These are phyloP conservation scores for Aegilops umbellulata DNA, from an alignment of 176 grass and related monocot genomes.

Conservation along the genomic window DNA sequence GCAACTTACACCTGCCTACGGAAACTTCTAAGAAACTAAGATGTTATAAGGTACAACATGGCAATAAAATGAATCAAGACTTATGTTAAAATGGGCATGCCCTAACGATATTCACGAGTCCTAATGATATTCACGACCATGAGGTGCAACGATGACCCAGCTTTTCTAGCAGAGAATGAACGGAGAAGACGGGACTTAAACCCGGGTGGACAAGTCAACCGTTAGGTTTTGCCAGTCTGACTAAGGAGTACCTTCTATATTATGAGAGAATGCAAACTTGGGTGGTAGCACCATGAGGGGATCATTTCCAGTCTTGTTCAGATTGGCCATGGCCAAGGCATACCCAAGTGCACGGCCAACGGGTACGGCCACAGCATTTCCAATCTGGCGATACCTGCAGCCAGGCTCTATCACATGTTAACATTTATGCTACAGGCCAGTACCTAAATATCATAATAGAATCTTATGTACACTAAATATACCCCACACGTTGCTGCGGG, in stretches of 20 bases:
- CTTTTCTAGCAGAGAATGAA: conserved; percentile 5
- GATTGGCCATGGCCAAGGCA: conserved; percentile 58
- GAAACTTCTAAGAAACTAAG: conserved; percentile 7
- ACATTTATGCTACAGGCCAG: background rate
- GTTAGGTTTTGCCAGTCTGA: background rate
- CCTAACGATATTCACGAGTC: background rate
- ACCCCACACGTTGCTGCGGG: background rate
- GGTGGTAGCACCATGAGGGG: conserved; percentile 70
- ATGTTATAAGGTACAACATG: conserved; percentile 30
- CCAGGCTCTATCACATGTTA: conserved; percentile 28
- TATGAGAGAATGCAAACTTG: conserved; percentile 68
- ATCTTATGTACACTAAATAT: background rate
- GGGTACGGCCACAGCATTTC: conserved; percentile 91
- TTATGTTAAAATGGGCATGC: conserved; percentile 12
- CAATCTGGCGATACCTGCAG: conserved; percentile 84
- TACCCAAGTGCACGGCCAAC: conserved; percentile 75
- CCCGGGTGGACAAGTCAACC: background rate
- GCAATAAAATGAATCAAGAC: conserved; percentile 20
- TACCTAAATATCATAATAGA: background rate
- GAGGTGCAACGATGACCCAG: background rate
- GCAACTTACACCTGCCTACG: background rate
- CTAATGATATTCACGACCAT: conserved; percentile 13
- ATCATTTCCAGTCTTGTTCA: conserved; percentile 52
- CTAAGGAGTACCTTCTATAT: background rate
- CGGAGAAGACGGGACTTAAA: background rate